Evolutionary conservation across 1,284 basidiomycete species (phyloP).

Genomic region (Heterobasidion parviporum): DNA sequence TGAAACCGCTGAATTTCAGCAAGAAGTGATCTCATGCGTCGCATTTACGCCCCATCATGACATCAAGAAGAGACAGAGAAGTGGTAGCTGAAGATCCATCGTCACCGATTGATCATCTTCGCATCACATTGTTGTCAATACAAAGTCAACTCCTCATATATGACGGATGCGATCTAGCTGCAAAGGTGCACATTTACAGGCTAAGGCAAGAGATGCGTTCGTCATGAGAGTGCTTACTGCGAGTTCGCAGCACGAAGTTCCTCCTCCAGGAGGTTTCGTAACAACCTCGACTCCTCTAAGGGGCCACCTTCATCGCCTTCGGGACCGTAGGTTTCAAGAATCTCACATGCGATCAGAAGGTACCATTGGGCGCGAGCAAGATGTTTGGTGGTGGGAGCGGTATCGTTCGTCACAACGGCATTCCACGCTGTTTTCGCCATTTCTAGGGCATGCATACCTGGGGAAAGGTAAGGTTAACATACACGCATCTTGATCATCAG

Average conservation of each 20-base stretch:
- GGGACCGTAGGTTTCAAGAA: constrained; percentile 39
- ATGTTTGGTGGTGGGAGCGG: not conserved
- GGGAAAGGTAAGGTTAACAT: not conserved
- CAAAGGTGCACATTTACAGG: no score
- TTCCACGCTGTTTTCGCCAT: constrained; percentile 72
- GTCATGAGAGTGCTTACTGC: not conserved
- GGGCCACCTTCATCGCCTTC: constrained; percentile 60
- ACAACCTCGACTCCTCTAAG: constrained; percentile 37
- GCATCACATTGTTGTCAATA: no score
- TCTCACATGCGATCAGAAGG: constrained; percentile 30
- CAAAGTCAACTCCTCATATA: no score
- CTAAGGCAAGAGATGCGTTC: no score
- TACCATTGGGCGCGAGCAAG: constrained; percentile 21
- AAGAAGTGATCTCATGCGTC: no score
- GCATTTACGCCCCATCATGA: no score
- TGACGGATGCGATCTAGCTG: no score
- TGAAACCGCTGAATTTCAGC: no score
- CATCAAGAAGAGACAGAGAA: no score
- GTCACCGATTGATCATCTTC: no score
- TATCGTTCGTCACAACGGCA: constrained; percentile 24
- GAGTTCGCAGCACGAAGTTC: not conserved
- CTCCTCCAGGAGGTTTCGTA: constrained; percentile 24
- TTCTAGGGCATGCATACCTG: constrained; percentile 69
- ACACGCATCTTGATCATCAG: not conserved
- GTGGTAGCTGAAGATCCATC: no score